phyloP scores from a whole-genome alignment of 148 eudicot genomes.

The Cornus florida region DNA sequence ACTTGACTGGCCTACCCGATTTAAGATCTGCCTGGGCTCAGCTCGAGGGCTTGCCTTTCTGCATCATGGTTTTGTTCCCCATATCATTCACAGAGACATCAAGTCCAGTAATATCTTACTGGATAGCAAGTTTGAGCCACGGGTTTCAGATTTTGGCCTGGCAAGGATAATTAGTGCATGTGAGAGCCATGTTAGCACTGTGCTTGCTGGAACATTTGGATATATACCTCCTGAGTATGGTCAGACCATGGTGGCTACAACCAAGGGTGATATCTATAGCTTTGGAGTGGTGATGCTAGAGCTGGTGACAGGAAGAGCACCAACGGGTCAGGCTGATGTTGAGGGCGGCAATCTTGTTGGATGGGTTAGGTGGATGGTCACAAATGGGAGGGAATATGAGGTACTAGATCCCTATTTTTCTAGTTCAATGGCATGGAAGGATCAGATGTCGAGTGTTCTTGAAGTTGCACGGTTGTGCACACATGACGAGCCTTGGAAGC shows the following conservation, averaged over 20 bases:
- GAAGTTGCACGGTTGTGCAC: conserved; percentile 71
- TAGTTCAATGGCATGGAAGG: conserved; percentile 34
- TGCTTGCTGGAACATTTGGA: conserved; percentile 86
- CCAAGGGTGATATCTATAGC: conserved; percentile 83
- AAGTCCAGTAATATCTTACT: conserved; percentile 89
- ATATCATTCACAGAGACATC: conserved; percentile 87
- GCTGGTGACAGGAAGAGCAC: conserved; percentile 77
- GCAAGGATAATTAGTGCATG: conserved; percentile 92
- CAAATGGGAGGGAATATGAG: conserved; percentile 51
- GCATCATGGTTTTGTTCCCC: conserved; percentile 93
- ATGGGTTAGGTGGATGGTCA: conserved; percentile 78
- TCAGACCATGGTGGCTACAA: conserved; percentile 80
- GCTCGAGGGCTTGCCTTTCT: conserved; percentile 89
- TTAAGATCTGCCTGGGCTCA: conserved; percentile 83
- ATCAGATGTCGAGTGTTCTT: conserved; percentile 72
- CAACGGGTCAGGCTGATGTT: conserved; percentile 76
- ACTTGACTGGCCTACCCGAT: conserved; percentile 92
- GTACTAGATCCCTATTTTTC: conserved; percentile 54
- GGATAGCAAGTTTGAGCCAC: conserved; percentile 68
- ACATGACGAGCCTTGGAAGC: conserved; percentile 63
- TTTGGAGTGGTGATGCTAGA: conserved; percentile 96
- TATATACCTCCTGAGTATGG: conserved; percentile 97
- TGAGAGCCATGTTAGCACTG: conserved; percentile 89
- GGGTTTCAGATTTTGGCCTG: conserved; percentile 89
- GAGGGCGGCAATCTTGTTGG: conserved; percentile 98